Base-by-base conservation (phyloP, 176 grass and related monocot species). In the Thinopyrum elongatum region DNA sequence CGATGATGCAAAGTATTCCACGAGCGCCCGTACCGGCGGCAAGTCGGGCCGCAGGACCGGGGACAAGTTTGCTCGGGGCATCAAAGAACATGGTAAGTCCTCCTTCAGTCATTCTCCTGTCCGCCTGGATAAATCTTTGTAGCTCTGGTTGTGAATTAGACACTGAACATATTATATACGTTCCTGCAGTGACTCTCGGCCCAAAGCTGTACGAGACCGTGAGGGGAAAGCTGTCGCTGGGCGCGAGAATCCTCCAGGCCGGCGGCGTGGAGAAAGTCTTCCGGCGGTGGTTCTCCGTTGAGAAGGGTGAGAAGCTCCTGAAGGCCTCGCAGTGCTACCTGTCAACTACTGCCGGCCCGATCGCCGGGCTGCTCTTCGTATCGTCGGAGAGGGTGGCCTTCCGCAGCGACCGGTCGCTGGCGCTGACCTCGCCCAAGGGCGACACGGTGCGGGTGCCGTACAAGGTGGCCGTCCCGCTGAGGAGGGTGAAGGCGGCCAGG, bases 181-280 rank as follows among this genome's bases (percentile, higher is more conserved):
- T 35, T 3, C 85, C 16, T 53, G 85, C 82, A 94, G 93, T 92
- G 74, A 88, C 79, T 31, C 83, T 94, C 11, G 93, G 95, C 7
- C 82, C 90, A 4, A 98, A 87, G 0, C 88, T 98, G 39, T 93
- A 92, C 10, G 93, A 98, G 66, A 98, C 85, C 11, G 87, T 98
- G 78, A 93, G 95, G 80, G 95, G 93, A 6, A 98, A 98, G 74
- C 79, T 98, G 77, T 92, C 79, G 12, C 80, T 98, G 70, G 92
- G 89, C 2, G 82, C 89, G 6, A 90, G 87, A 62, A 91, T 98
- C 85, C 77, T 98, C 63, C 91, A 90, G 53, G 93, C 95, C 0
- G 95, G 95, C 19, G 91, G 95, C 26, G 81, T 98, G 46, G 95
- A 92, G 90, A 93, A 87, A 66, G 87, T 92, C 63, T 98, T 98